Conservation (phyloP, 1,284 basidiomycete species). For the Ganoderma lucidum region DNA sequence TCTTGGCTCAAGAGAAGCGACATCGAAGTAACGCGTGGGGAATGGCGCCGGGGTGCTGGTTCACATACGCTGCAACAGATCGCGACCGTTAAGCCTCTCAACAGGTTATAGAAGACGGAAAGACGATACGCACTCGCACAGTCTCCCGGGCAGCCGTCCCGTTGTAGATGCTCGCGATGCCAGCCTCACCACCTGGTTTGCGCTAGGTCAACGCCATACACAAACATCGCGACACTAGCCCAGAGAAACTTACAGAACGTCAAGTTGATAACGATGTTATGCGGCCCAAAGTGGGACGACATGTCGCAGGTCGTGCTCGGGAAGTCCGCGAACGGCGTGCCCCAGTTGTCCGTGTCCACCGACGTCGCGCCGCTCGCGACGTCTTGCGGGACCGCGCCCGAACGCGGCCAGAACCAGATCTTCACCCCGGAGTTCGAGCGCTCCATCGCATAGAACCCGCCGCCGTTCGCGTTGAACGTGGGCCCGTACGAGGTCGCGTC, state of each 20-base stretch:
- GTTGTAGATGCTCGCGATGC: conserved; percentile 45
- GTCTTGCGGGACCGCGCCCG: conserved; percentile 52
- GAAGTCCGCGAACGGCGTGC: conserved; percentile 61
- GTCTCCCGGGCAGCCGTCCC: conserved; percentile 54
- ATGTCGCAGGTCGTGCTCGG: conserved; percentile 58
- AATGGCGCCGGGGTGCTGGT: conserved; percentile 73
- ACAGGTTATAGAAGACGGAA: neutral
- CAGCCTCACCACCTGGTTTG: conserved; percentile 57
- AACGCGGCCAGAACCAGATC: conserved; percentile 68
- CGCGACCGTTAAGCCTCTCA: neutral
- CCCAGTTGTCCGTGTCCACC: conserved; percentile 59
- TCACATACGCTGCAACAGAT: conserved; percentile 56
- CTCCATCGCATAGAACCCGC: conserved; percentile 65
- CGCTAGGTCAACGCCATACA: neutral
- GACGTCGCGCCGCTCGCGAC: conserved; percentile 48
- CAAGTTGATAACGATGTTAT: conserved; percentile 66
- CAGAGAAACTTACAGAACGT: conserved; percentile 43
- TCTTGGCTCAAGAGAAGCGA: conserved; percentile 59
- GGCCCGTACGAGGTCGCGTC: conserved; percentile 57
- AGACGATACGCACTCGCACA: conserved; percentile 49
- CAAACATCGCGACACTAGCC: neutral
- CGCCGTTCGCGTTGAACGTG: conserved; percentile 62
- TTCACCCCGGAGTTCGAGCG: conserved; percentile 57
- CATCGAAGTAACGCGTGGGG: conserved; percentile 72
- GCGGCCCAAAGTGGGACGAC: conserved; percentile 54